Percentiles rank a stretch among this genome's conserved stretches.
Conservation (phyloP, 2,329 filamentous ascomycete genomes). For the Diaporthe destruens region DNA sequence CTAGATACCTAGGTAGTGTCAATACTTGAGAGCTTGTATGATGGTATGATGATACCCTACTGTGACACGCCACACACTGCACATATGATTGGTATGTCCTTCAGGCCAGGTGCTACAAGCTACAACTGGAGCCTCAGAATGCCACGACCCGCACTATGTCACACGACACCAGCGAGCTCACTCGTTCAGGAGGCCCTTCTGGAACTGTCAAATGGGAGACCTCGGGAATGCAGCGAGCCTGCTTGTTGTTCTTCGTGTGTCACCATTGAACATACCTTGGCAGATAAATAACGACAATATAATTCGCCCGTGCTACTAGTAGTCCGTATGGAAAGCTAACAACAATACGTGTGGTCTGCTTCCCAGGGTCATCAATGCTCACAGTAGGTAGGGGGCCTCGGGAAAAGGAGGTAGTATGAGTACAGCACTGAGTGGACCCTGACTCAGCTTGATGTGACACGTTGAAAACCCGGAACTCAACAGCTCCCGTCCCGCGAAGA, state of each 20-base stretch:
- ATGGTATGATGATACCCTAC: not conserved
- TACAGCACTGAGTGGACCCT: constrained; percentile 17
- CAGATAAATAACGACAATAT: constrained; percentile 1
- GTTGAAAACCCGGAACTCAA: not conserved
- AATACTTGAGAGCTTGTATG: not conserved
- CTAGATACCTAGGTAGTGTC: too few species aligned
- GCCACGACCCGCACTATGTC: not conserved
- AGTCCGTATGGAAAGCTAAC: not conserved
- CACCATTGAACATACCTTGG: not conserved
- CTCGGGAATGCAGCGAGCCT: not conserved
- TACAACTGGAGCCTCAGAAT: not conserved
- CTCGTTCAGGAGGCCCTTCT: not conserved
- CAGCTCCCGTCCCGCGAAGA: not conserved
- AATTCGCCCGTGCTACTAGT: constrained; percentile 12
- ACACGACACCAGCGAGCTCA: not conserved
- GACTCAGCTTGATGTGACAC: not conserved
- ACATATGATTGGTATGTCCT: not conserved
- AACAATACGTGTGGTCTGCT: not conserved
- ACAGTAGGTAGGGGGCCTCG: not conserved
- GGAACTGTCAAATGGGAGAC: not conserved
- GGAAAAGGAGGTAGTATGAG: not conserved
- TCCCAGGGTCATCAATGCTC: not conserved
- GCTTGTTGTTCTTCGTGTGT: not conserved
- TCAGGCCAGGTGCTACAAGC: not conserved
- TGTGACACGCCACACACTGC: not conserved